Conservation (phyloP, 129 eudicot species). For the Tagetes erecta region DNA sequence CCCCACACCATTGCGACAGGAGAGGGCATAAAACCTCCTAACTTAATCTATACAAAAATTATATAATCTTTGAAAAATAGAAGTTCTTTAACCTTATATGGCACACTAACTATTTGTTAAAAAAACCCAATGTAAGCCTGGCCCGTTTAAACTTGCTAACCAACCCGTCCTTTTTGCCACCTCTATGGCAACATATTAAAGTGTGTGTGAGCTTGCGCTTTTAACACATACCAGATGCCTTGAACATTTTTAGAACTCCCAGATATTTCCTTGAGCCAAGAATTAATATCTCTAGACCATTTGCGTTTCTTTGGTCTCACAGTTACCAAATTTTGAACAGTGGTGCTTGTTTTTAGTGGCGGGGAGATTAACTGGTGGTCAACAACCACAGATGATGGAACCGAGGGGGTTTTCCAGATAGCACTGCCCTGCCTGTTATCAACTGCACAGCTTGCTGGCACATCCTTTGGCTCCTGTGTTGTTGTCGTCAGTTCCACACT, state of each 20-base stretch:
- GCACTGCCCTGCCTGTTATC: conserved; percentile 40
- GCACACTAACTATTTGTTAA: no score
- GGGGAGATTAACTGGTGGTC: conserved; percentile 38
- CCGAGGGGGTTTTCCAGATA: conserved; percentile 31
- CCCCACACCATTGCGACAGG: no score
- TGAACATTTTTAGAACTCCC: conserved; percentile 40
- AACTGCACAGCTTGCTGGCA: conserved; percentile 33
- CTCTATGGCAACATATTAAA: neutral
- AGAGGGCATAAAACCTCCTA: neutral
- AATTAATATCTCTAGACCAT: conserved; percentile 40
- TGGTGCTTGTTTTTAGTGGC: conserved; percentile 27
- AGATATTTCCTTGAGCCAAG: conserved; percentile 68
- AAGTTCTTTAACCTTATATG: neutral
- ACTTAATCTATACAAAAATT: neutral
- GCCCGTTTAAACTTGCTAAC: neutral
- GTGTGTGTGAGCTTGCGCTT: neutral
- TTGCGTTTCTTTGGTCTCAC: conserved; percentile 59
- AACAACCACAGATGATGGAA: conserved; percentile 28
- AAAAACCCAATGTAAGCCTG: no score
- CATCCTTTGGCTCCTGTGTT: conserved; percentile 37
- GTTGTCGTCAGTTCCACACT: conserved; percentile 45
- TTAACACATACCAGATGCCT: conserved; percentile 52
- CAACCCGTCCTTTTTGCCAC: neutral
- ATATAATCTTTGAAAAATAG: neutral
- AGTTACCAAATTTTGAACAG: conserved; percentile 33